Percentiles rank a stretch among this genome's conserved stretches.
Evolutionary conservation across 169 alveolate species (phyloP).

Genomic region (Cryptosporidium viatorum): DNA sequence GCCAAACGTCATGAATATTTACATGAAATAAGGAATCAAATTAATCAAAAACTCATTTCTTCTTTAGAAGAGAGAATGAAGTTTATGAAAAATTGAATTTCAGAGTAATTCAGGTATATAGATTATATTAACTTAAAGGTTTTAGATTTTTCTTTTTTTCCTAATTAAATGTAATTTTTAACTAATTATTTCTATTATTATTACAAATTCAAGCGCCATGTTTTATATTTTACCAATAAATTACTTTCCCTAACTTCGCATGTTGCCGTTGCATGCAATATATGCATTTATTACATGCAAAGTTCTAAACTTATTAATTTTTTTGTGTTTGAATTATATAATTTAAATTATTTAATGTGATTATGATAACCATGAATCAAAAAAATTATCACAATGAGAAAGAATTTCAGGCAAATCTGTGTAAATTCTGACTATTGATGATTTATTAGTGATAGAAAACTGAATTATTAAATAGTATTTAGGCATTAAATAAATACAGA

Average conservation of each 20-base stretch:
- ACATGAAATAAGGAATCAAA: conserved; percentile 3
- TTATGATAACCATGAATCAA: conserved; percentile 17
- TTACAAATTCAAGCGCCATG: no score
- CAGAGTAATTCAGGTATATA: neutral
- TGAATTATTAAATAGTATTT: conserved; percentile 39
- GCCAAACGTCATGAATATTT: neutral
- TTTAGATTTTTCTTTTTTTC: neutral
- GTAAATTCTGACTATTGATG: conserved; percentile 12
- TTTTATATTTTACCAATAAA: no score
- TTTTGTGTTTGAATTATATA: neutral
- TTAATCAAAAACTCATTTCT: neutral
- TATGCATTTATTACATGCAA: neutral
- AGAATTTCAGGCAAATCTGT: conserved; percentile 45
- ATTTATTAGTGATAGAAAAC: conserved; percentile 32
- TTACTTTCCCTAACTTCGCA: no score
- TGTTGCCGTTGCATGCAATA: neutral
- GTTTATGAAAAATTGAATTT: neutral
- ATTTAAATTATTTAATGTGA: neutral
- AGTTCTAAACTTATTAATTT: neutral
- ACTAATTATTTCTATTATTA: no score
- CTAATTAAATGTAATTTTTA: no score
- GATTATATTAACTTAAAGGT: neutral
- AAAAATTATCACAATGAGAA: conserved; percentile 44
- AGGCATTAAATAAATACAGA: conserved; percentile 39
- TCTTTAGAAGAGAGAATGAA: conserved; percentile 23